These are phyloP conservation scores for Agapanthus africanus DNA, from an alignment of 106 monocot species.

Conservation along the genomic window DNA sequence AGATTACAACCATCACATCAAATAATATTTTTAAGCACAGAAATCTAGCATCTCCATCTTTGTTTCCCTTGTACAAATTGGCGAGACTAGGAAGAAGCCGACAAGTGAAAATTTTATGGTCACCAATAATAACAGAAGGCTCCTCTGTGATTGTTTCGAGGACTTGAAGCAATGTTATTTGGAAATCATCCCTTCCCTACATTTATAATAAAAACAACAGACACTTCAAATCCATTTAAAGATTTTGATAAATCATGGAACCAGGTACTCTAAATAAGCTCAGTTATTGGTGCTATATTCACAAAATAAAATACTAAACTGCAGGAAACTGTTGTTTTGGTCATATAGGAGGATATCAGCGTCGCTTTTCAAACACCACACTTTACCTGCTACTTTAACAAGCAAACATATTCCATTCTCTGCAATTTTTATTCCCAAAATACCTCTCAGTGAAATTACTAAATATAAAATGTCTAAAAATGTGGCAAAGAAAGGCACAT, in stretches of 20 bases:
- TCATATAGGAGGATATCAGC: no score
- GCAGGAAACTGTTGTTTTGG: no score
- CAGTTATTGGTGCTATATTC: background rate
- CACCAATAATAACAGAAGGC: slow-evolving; percentile 46
- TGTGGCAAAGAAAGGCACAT: no score
- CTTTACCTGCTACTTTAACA: no score
- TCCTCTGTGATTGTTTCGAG: slow-evolving; percentile 81
- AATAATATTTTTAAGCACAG: slow-evolving; percentile 88
- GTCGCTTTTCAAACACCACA: no score
- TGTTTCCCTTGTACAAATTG: slow-evolving; percentile 81
- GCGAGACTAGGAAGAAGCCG: slow-evolving; percentile 72
- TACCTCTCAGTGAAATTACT: no score
- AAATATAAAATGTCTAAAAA: no score
- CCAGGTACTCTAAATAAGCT: background rate
- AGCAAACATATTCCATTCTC: no score
- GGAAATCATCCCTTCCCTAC: slow-evolving; percentile 96
- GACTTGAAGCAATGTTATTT: slow-evolving; percentile 72
- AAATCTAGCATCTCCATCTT: slow-evolving; percentile 92
- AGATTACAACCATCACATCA: slow-evolving; percentile 68
- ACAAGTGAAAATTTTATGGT: slow-evolving; percentile 48
- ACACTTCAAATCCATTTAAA: background rate
- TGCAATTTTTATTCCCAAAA: no score
- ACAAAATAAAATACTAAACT: background rate
- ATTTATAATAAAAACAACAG: slow-evolving; percentile 10
- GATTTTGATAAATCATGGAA: background rate